Conservation (phyloP, 2,329 filamentous ascomycete genomes). For the Xenosphaeropsis pyriputrescens region DNA sequence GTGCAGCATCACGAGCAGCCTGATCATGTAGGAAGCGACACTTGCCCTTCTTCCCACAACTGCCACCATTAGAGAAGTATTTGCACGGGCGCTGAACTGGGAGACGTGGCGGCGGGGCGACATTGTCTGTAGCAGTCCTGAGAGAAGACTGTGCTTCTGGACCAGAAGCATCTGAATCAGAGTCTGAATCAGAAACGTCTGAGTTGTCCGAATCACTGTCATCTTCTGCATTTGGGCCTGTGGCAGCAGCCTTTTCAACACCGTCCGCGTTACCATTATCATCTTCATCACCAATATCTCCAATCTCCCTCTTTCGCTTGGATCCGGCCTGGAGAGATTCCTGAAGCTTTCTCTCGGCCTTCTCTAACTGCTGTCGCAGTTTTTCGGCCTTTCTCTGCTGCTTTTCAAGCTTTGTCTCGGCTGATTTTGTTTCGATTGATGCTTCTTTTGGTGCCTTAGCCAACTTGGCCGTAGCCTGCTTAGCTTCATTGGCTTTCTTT, state of each 20-base stretch:
- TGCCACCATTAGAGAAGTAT: constrained; percentile 55
- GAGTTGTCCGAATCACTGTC: constrained; percentile 10
- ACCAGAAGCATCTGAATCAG: constrained; percentile 39
- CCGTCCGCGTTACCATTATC: constrained; percentile 14
- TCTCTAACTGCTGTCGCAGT: constrained; percentile 48
- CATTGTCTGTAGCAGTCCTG: constrained; percentile 9
- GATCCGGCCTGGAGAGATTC: constrained; percentile 31
- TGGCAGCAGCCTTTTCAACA: constrained; percentile 1
- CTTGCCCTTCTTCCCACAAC: constrained; percentile 61
- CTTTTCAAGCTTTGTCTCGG: constrained; percentile 32
- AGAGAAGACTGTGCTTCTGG: constrained; percentile 43
- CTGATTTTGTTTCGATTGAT: constrained; percentile 17
- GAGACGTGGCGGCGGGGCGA: constrained; percentile 35
- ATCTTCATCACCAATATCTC: constrained; percentile 51
- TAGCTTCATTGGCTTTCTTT: constrained; percentile 50
- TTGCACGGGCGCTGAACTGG: constrained; percentile 54
- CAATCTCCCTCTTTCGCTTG: constrained; percentile 53
- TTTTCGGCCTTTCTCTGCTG: constrained; percentile 42
- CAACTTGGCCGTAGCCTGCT: constrained; percentile 39
- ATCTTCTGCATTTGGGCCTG: not conserved
- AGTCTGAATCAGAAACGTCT: constrained; percentile 18
- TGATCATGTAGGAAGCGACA: constrained; percentile 58
- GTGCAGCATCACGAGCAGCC: constrained; percentile 44
- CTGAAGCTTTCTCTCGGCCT: constrained; percentile 39
- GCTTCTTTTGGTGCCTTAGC: constrained; percentile 30